phyloP scores from a whole-genome alignment of 192 early-diverging fungal genomes.

The Mortierella claussenii region DNA sequence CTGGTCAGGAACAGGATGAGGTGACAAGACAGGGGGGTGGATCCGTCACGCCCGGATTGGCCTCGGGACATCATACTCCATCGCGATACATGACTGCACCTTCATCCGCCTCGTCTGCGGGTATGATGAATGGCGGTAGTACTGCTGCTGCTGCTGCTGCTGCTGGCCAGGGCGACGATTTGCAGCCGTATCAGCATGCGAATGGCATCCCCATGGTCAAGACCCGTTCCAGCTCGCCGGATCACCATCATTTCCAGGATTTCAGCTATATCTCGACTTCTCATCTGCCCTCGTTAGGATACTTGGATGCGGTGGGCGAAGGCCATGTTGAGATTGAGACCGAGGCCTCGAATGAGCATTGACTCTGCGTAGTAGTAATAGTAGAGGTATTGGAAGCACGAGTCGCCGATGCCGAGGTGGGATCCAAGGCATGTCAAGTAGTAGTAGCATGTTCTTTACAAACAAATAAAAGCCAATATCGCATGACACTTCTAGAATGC shows the following conservation, averaged over 20 bases:
- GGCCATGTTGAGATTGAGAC: too few species aligned
- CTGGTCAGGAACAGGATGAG: too few species aligned
- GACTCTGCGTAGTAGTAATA: slow-evolving; percentile 33
- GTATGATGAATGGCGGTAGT: slow-evolving; percentile 4
- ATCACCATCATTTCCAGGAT: slow-evolving; percentile 51
- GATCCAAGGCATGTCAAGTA: too few species aligned
- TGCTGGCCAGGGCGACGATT: slow-evolving; percentile 3
- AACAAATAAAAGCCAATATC: too few species aligned
- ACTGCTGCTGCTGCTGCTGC: too few species aligned
- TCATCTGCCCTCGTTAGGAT: slow-evolving; percentile 26
- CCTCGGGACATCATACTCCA: slow-evolving; percentile 36
- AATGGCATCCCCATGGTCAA: slow-evolving; percentile 50
- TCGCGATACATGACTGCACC: slow-evolving; percentile 33
- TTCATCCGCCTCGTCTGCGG: slow-evolving; percentile 4
- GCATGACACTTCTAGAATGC: too few species aligned
- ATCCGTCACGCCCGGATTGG: not conserved
- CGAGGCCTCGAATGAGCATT: slow-evolving; percentile 20
- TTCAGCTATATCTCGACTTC: slow-evolving; percentile 49
- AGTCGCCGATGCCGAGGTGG: too few species aligned
- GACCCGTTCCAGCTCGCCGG: slow-evolving; percentile 50
- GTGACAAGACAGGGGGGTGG: slow-evolving; percentile 9
- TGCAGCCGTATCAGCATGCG: too few species aligned
- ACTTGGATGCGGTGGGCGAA: slow-evolving; percentile 20
- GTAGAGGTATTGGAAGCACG: too few species aligned
- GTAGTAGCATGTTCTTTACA: too few species aligned